phyloP scores from a whole-genome alignment of 768 basidiomycete genomes.

The Xanthoconium purpureum region DNA sequence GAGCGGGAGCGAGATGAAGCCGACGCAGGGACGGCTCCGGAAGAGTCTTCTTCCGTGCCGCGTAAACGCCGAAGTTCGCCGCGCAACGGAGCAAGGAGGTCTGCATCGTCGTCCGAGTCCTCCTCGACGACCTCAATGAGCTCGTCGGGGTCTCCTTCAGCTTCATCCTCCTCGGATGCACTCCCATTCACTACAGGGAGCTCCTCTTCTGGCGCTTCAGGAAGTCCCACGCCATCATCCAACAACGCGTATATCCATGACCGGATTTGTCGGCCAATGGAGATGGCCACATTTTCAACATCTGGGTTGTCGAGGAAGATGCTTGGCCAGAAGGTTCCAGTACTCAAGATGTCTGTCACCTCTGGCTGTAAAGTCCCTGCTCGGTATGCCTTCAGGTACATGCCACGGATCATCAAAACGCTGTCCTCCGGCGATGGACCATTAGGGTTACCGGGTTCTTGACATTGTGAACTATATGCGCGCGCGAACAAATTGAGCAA shows the following conservation, averaged over 20 bases:
- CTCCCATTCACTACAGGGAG: slow-evolving; percentile 17
- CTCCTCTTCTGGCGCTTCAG: slow-evolving; percentile 29
- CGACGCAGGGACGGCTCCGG: slow-evolving; percentile 28
- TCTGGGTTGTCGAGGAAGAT: slow-evolving; percentile 81
- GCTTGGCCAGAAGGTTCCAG: slow-evolving; percentile 66
- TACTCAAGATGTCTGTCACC: slow-evolving; percentile 56
- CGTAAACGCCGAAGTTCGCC: slow-evolving; percentile 63
- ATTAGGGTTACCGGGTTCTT: slow-evolving; percentile 21
- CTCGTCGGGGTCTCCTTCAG: slow-evolving; percentile 54
- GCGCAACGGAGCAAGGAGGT: slow-evolving; percentile 66
- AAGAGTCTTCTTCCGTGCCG: slow-evolving; percentile 34
- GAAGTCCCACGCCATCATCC: slow-evolving; percentile 64
- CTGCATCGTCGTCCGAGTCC: slow-evolving; percentile 44
- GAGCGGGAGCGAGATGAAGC: slow-evolving; percentile 34
- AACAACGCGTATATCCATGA: slow-evolving; percentile 66
- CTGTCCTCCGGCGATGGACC: slow-evolving; percentile 13
- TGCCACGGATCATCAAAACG: slow-evolving; percentile 36
- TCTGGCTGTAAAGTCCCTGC: slow-evolving; percentile 54
- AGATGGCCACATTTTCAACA: slow-evolving; percentile 59
- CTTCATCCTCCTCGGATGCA: slow-evolving; percentile 24
- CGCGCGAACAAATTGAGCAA: slow-evolving; percentile 52
- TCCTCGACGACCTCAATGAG: slow-evolving; percentile 68
- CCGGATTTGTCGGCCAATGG: slow-evolving; percentile 61
- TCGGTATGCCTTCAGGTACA: slow-evolving; percentile 65
- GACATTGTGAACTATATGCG: slow-evolving; percentile 18